Conservation (phyloP, 345 rosid genomes). For the Aquilaria malaccensis region DNA sequence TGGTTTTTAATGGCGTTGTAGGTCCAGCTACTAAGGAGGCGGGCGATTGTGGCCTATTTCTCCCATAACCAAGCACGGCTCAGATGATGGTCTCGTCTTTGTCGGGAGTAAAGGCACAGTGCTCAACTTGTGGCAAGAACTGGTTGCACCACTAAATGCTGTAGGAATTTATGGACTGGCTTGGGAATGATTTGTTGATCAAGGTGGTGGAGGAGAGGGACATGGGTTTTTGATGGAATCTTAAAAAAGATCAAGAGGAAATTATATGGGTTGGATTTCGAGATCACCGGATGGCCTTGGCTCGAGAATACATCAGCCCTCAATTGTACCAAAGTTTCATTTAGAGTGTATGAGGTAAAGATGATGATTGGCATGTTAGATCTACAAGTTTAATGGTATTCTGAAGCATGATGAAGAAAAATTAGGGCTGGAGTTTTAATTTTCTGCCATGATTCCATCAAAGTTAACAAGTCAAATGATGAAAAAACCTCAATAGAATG, state of each 20-base stretch:
- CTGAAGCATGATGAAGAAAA: too few species aligned
- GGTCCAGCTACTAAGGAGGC: conserved; percentile 82
- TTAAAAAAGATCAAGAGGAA: conserved; percentile 33
- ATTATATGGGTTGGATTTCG: conserved; percentile 46
- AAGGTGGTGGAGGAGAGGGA: conserved; percentile 46
- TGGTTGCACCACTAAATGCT: conserved; percentile 95
- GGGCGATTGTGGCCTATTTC: conserved; percentile 95
- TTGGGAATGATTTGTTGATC: conserved; percentile 88
- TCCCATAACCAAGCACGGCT: conserved; percentile 88
- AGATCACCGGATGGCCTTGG: conserved; percentile 35
- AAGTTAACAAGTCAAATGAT: too few species aligned
- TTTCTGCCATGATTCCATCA: too few species aligned
- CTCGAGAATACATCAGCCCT: conserved; percentile 37
- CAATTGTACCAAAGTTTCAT: conserved; percentile 33
- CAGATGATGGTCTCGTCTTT: conserved; percentile 73
- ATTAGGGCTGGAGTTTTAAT: too few species aligned
- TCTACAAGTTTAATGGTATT: too few species aligned
- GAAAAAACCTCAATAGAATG: too few species aligned
- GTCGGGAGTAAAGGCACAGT: conserved; percentile 61
- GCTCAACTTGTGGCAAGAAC: conserved; percentile 89
- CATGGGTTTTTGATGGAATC: conserved; percentile 26
- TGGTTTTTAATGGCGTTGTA: conserved; percentile 93
- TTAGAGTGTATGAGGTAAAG: too few species aligned
- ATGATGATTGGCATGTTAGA: too few species aligned
- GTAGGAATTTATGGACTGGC: conserved; percentile 84